Evolutionary conservation across 2,329 filamentous ascomycete species (phyloP), one percentile per base, ranked within the genome.

Genomic region (Aureobasidium uvarum): DNA sequence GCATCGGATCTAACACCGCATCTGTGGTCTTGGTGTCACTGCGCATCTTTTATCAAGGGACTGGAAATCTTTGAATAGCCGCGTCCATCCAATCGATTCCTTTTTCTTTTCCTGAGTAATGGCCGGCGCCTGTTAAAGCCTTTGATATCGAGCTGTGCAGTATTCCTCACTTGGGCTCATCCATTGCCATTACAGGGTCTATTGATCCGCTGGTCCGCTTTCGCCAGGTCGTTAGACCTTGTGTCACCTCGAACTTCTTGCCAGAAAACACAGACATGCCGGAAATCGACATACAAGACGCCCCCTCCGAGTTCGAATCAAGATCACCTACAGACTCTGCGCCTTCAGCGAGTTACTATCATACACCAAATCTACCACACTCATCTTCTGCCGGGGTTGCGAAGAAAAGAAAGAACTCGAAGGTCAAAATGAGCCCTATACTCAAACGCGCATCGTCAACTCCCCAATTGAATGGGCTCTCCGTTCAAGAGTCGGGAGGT

Each of bases 331-430:
- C 60, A 38, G 48, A 63, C 39, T 46, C 31, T 3, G 48, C 48
- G 11, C 46, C 48, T 8, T 54, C 60, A 36, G 36, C 60, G 3
- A 45, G 20, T 31, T 43, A 62, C 46, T 48, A 63, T 18, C 48
- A 54, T 23, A 52, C 60, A 28, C 41, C 60, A 31, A 62, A 14
- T 16, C 5, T 51, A 51, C 33, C 58, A 36, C 41, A 63, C 28
- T 41, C 48, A 18, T 16, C 58, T 5, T 43, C 60, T 36, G 48
- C 48, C 10, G 60, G 60, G 18, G 51, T 43, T 20, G 46, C 20
- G 36, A 66, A 63, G 23, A 63, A 43, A 43, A 56, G 65, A 51
- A 66, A 66, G 65, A 63, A 55, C n/a, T 66, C 65, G 13, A 66
- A 56, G 25, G 23, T 55, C 18, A 66, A 63, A 16, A 58, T 56